Evolutionary conservation across 331 rosid genomes (phyloP).

Genomic region (Arachis monticola): DNA sequence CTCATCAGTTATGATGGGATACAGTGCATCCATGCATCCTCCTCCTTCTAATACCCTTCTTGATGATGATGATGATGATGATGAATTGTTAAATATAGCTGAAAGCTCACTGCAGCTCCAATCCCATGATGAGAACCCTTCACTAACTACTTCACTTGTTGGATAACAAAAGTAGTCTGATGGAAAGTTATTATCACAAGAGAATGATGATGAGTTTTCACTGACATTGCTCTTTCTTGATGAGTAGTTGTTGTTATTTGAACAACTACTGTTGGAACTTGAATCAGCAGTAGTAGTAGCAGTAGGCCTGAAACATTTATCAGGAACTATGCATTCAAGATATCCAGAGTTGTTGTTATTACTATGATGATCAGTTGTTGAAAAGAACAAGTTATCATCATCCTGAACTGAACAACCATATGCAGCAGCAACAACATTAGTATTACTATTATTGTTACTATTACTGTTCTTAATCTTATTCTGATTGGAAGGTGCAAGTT

Average conservation of each 20-base stretch:
- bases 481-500: no score
- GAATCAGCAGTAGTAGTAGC: slow-evolving; percentile 31
- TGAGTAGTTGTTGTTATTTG: slow-evolving; percentile 2
- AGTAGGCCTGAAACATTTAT: slow-evolving; percentile 69
- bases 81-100: slow-evolving; percentile 50
- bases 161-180: slow-evolving; percentile 46
- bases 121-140: slow-evolving; percentile 64
- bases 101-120: slow-evolving; percentile 66
- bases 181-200: slow-evolving; percentile 41
- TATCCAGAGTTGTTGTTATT: slow-evolving; percentile 72
- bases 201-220: slow-evolving; percentile 33
- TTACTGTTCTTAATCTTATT: no score
- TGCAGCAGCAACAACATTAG: slow-evolving; percentile 43
- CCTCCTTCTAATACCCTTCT: slow-evolving; percentile 49
- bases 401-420: slow-evolving; percentile 42
- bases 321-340: slow-evolving; percentile 96
- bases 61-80: not conserved
- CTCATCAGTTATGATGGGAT: slow-evolving; percentile 39
- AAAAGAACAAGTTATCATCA: slow-evolving; percentile 59
- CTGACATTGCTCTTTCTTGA: slow-evolving; percentile 41
- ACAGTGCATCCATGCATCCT: slow-evolving; percentile 58
- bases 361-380: slow-evolving; percentile 38
- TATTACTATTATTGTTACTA: no score
- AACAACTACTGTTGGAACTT: slow-evolving; percentile 16
- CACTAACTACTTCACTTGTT: no score